phyloP scores from a whole-genome alignment of 768 basidiomycete species.

The Strobilomyces echinocephalus region DNA sequence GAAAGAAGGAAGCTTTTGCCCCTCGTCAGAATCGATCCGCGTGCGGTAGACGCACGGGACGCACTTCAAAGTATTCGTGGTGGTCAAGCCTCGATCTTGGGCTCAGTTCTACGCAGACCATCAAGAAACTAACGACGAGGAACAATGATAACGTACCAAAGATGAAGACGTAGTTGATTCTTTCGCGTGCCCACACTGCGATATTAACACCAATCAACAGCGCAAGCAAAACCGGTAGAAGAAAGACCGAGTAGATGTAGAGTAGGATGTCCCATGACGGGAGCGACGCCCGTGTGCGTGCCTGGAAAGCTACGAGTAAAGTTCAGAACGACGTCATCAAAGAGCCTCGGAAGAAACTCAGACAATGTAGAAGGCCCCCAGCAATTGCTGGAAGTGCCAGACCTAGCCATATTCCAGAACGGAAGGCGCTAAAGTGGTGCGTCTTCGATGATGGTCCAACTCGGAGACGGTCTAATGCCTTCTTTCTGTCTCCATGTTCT shows the following conservation, averaged over 20 bases:
- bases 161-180: conserved; percentile 91
- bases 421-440: conserved; percentile 69
- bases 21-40: background rate
- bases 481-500: conserved; percentile 75
- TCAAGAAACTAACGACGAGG: background rate
- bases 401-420: conserved; percentile 70
- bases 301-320: conserved; percentile 46
- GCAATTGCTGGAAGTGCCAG: conserved; percentile 64
- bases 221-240: conserved; percentile 71
- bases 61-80: conserved; percentile 70
- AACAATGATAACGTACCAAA: conserved; percentile 49
- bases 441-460: conserved; percentile 46
- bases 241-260: conserved; percentile 70
- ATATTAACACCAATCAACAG: conserved; percentile 79
- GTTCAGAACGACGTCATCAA: background rate
- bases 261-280: conserved; percentile 73
- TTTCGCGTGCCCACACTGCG: conserved; percentile 62
- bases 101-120: conserved; percentile 52
- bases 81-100: conserved; percentile 67
- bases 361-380: conserved; percentile 59
- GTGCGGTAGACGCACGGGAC: conserved; percentile 9
- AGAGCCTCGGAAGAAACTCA: background rate
- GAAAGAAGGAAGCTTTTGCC: conserved; percentile 69
- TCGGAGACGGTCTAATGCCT: conserved; percentile 64
- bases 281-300: conserved; percentile 47